Conservation (phyloP, 306 rosid genomes). For the Citrullus mucosospermus region DNA sequence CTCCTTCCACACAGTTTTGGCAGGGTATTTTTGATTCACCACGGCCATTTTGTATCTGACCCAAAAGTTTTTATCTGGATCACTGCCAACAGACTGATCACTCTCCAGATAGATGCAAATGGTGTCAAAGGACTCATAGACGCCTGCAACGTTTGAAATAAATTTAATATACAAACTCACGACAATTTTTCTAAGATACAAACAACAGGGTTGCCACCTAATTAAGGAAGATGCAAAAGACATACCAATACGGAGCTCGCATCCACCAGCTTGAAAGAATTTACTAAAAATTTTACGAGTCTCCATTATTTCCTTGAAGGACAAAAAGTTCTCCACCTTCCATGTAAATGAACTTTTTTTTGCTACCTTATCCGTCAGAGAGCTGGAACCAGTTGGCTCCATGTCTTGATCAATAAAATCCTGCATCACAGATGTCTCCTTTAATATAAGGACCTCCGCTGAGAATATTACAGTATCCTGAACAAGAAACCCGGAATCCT, state of each 20-base stretch:
- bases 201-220: constrained; percentile 13
- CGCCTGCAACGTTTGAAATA: constrained; percentile 39
- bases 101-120: constrained; percentile 97
- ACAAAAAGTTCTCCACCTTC: constrained; percentile 97
- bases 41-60: constrained; percentile 96
- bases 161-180: constrained; percentile 1
- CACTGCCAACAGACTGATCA: constrained; percentile 90
- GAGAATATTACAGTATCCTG: constrained; percentile 94
- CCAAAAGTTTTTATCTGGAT: constrained; percentile 98
- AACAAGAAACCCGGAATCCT: constrained; percentile 96
- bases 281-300: constrained; percentile 95
- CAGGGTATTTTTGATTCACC: constrained; percentile 83
- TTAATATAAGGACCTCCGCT: constrained; percentile 94
- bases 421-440: constrained; percentile 87
- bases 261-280: constrained; percentile 99
- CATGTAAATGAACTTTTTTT: constrained; percentile 88
- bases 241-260: constrained; percentile 99
- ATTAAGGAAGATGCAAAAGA: constrained; percentile 12
- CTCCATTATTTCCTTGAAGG: constrained; percentile 98
- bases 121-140: constrained; percentile 96
- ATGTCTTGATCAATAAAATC: constrained; percentile 58
- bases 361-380: constrained; percentile 32
- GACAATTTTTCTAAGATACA: constrained; percentile 9
- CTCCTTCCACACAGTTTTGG: constrained; percentile 97
- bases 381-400: constrained; percentile 32